phyloP scores from a whole-genome alignment of 2,329 filamentous ascomycete species.

The Fusarium dimerum region DNA sequence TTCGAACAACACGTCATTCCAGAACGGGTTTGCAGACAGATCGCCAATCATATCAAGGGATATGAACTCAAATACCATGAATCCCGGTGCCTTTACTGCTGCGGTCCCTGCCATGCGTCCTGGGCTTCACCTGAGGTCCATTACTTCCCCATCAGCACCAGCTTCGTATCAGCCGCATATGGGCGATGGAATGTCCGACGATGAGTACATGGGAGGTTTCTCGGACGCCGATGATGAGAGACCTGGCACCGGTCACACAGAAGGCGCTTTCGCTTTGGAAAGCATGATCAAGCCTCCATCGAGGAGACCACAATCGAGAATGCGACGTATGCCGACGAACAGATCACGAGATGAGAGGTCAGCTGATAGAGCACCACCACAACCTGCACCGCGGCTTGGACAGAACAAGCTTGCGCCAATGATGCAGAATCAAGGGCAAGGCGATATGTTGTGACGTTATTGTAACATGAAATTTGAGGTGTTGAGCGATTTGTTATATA shows the following conservation, averaged over 20 bases:
- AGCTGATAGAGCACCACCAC: constrained; percentile 38
- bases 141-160: constrained; percentile 75
- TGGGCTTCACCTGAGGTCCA: constrained; percentile 74
- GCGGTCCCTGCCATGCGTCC: constrained; percentile 52
- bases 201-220: constrained; percentile 72
- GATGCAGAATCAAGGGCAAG: constrained; percentile 36
- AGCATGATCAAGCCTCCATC: constrained; percentile 62
- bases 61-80: constrained; percentile 62
- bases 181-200: constrained; percentile 70
- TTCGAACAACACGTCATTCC: constrained; percentile 77
- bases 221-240: constrained; percentile 74
- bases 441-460: constrained; percentile 36
- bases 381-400: constrained; percentile 44
- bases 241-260: constrained; percentile 40
- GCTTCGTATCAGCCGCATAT: constrained; percentile 56
- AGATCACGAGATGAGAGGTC: constrained; percentile 37
- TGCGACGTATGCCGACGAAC: constrained; percentile 34
- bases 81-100: constrained; percentile 58
- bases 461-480: background rate
- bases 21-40: constrained; percentile 83
- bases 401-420: constrained; percentile 36
- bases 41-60: constrained; percentile 62
- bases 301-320: constrained; percentile 53
- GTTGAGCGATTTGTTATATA: background rate
- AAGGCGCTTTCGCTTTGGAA: constrained; percentile 57